Evolutionary conservation across 345 rosid species (phyloP).

Genomic region (Aethionema arabicum): DNA sequence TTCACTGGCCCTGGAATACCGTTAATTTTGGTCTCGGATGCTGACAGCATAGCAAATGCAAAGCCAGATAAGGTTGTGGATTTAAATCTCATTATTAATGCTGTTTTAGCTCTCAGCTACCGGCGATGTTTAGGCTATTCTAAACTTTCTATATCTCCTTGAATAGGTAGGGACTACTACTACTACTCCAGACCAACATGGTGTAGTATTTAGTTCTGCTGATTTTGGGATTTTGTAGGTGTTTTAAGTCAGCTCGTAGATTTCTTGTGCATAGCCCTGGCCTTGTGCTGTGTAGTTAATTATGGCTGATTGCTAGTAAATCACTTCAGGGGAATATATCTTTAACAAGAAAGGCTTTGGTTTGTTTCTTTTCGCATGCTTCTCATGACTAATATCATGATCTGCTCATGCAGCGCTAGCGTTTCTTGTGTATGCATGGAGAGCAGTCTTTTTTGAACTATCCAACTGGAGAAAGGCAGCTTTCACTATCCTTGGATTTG

Average conservation of each 20-base stretch:
- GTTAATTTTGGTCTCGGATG: not conserved
- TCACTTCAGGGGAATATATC: not conserved
- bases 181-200: too few relatives aligned
- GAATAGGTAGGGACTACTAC: not conserved
- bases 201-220: not conserved
- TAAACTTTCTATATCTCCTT: not conserved
- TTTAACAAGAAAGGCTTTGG: not conserved
- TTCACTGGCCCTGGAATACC: not conserved
- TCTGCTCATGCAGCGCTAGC: conserved; percentile 56
- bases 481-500: conserved; percentile 43
- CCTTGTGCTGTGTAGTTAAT: not conserved
- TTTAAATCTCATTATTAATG: not conserved
- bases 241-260: not conserved
- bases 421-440: conserved; percentile 79
- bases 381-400: not conserved
- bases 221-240: not conserved
- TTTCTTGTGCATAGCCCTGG: not conserved
- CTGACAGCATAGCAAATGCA: not conserved
- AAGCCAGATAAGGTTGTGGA: not conserved
- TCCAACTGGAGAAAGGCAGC: conserved; percentile 65
- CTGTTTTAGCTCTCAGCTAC: conserved; percentile 1
- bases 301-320: not conserved
- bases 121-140: too few relatives aligned
- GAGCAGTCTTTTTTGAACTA: conserved; percentile 76
- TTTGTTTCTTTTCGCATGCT: too few relatives aligned